Conservation (phyloP, 139 green algal species). For the Dunaliella sp. region DNA sequence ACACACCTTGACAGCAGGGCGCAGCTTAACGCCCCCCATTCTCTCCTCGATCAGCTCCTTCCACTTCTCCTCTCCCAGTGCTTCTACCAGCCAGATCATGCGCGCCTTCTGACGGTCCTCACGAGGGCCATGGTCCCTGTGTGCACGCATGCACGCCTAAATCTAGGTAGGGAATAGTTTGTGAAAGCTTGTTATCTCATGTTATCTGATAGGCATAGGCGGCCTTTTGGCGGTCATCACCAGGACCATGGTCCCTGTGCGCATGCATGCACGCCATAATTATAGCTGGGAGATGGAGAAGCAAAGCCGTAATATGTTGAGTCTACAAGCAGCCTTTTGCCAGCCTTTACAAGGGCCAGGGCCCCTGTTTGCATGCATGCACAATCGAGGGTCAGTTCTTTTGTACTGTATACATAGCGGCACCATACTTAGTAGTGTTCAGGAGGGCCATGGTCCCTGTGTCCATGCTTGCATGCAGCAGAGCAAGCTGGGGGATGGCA, state of each 20-base stretch:
- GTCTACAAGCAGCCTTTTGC: too few relatives aligned
- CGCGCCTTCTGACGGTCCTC: slow-evolving; percentile 87
- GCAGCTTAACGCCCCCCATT: slow-evolving; percentile 67
- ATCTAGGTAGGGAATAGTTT: too few relatives aligned
- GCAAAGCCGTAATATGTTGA: too few relatives aligned
- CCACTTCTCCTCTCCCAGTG: slow-evolving; percentile 75
- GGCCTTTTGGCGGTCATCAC: slow-evolving; percentile 88
- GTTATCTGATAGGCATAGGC: too few relatives aligned
- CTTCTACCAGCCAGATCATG: slow-evolving; percentile 96
- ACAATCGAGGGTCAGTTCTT: too few relatives aligned
- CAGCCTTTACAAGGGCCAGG: slow-evolving; percentile 79
- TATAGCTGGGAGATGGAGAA: too few relatives aligned
- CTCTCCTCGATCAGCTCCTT: slow-evolving; percentile 48
- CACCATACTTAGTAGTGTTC: too few relatives aligned
- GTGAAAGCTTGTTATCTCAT: too few relatives aligned
- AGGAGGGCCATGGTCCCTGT: slow-evolving; percentile 82
- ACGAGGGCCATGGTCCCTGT: slow-evolving; percentile 82
- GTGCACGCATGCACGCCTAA: slow-evolving; percentile 23
- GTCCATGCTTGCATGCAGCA: slow-evolving; percentile 20
- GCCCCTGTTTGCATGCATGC: slow-evolving; percentile 72
- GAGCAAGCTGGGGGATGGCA: too few relatives aligned
- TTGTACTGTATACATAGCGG: too few relatives aligned
- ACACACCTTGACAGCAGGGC: slow-evolving; percentile 47
- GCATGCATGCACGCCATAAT: slow-evolving; percentile 27
- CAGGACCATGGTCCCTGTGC: slow-evolving; percentile 78